A percentile compares a stretch with the other conserved stretches of the same genome.
These are phyloP conservation scores for Lentithecium fluviatile DNA, from an alignment of 495 filamentous ascomycete species.

Conservation along the genomic window DNA sequence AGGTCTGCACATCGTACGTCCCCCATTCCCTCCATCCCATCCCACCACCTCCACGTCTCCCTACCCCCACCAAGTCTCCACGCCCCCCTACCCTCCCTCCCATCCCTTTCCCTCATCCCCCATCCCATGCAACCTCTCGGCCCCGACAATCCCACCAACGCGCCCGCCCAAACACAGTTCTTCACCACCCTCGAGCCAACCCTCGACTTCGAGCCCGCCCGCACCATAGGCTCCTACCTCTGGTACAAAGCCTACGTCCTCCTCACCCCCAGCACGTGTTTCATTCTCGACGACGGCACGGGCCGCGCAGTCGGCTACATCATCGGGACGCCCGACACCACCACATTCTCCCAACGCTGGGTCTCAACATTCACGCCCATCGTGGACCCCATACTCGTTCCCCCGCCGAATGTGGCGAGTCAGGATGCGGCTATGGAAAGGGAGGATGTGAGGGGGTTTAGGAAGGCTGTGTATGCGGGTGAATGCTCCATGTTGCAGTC, in stretches of 20 bases:
- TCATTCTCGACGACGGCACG: slow-evolving; percentile 24
- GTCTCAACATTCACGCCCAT: slow-evolving; percentile 3
- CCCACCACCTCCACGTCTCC: too few species aligned
- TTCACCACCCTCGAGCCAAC: slow-evolving; percentile 7
- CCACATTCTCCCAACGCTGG: slow-evolving; percentile 2
- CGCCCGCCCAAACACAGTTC: slow-evolving; percentile 20
- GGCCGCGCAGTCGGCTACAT: slow-evolving; percentile 26
- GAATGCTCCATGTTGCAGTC: slow-evolving; percentile 15
- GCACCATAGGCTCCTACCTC: slow-evolving; percentile 24
- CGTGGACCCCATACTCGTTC: slow-evolving; percentile 9
- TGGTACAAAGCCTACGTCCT: slow-evolving; percentile 22
- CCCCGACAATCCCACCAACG: too few species aligned
- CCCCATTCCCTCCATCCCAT: too few species aligned
- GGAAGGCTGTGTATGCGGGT: slow-evolving; percentile 4
- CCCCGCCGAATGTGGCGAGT: neutral
- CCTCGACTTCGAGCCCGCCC: slow-evolving; percentile 20
- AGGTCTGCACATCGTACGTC: slow-evolving; percentile 14
- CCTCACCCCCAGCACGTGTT: slow-evolving; percentile 19
- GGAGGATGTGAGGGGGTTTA: neutral
- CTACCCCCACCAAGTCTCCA: neutral
- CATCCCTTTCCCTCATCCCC: too few species aligned
- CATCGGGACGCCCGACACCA: slow-evolving; percentile 19
- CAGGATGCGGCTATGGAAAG: slow-evolving; percentile 1
- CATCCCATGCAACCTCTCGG: too few species aligned
- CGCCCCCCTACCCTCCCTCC: too few species aligned